Base-by-base conservation (phyloP, 768 basidiomycete genomes). In the Lactifluus hygrophoroides region DNA sequence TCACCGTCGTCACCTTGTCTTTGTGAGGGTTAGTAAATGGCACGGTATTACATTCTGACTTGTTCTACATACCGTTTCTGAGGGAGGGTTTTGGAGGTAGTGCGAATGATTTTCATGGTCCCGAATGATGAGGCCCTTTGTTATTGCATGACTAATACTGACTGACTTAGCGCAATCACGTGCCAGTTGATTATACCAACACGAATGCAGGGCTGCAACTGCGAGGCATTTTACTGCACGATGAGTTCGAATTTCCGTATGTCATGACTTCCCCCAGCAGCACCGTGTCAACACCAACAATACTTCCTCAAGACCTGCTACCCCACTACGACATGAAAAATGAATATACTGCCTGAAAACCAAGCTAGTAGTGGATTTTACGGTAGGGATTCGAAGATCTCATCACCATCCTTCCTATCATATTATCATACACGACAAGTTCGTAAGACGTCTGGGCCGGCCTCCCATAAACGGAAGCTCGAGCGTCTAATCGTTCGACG, bases 401-500 rank as follows among this genome's bases (percentile, higher is more conserved):
- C 57, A 34, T 50, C 37, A 34, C 16, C 37, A 34, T 21, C 54
- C 6, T 34, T 28, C 5, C 32, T 10, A 32, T 32, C 32, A 32
- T 32, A 32, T 32, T 59, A 59, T 59, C 58, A 43, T 59, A 59
- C 58, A 58, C 14, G 14, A 54, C 17, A 27, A 48, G 42, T 17
- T n/a, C n/a, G 45, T 23, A 48, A n/a, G 32, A 53, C 16, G 7
- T 40, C 51, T 10, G 11, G 17, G 50, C 13, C 8, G 23, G 48
- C 16, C 19, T 50, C 37, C 28, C 49, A 46, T 45, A 10, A n/a
- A 38, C 25, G 37, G 46, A 16, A n/a, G 17, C 3, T 51, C 7
- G 25, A 21, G 28, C 49, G 8, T 37, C 32, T 55, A 61, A 16
- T 60, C 56, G 43, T 65, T 61, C 46, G 53, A 32, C 3, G 61